phyloP scores from a whole-genome alignment of 2,329 filamentous ascomycete species.

The Trichophyton benhamiae region DNA sequence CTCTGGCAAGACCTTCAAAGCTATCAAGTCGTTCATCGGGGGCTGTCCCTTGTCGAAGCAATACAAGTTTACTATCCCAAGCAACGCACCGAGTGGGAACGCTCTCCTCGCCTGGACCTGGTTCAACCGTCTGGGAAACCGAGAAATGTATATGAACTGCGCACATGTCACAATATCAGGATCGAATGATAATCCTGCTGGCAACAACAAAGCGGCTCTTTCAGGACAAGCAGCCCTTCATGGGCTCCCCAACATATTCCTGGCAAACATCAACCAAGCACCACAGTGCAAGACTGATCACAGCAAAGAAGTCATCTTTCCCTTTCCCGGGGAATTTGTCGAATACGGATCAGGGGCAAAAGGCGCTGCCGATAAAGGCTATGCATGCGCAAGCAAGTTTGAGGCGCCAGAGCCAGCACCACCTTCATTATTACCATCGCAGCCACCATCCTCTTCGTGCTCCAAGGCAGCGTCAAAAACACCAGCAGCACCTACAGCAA shows the following conservation, averaged over 20 bases:
- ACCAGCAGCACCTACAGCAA: not conserved
- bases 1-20: constrained; percentile 55
- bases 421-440: not conserved
- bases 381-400: not conserved
- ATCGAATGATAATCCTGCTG: not conserved
- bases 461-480: not conserved
- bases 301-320: constrained; percentile 9
- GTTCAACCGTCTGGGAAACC: constrained; percentile 54
- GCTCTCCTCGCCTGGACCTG: constrained; percentile 65
- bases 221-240: constrained; percentile 1
- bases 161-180: constrained; percentile 52
- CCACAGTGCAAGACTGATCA: constrained; percentile 9
- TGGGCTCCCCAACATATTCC: constrained; percentile 8
- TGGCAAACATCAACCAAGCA: constrained; percentile 9
- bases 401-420: not conserved
- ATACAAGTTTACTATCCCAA: constrained; percentile 57
- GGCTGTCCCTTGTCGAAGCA: constrained; percentile 41
- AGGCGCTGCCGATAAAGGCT: not conserved
- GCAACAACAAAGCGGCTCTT: not conserved
- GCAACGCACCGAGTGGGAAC: constrained; percentile 46
- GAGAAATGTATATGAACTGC: constrained; percentile 61
- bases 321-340: constrained; percentile 9
- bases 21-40: constrained; percentile 51
- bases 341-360: constrained; percentile 8
- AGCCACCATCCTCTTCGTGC: not conserved